Base-by-base conservation (phyloP, 352 stramenopile genomes). In the Phytophthora pinifolia region DNA sequence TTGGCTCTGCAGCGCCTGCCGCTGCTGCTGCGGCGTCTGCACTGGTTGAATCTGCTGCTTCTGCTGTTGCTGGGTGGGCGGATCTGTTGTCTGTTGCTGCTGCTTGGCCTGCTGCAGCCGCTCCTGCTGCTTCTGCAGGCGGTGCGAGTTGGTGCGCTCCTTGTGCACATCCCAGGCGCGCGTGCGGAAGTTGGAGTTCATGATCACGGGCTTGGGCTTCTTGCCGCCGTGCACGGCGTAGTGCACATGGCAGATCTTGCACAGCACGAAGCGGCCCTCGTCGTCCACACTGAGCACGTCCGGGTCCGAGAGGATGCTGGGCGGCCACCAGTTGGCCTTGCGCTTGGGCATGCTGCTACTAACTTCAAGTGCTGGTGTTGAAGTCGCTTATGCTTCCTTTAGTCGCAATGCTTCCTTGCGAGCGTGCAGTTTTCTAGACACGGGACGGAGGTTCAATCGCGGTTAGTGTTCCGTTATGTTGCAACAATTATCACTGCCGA, bases 121-220 rank as follows among this genome's bases (percentile, higher is more conserved):
- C 41, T 79, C 66, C 31, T 87, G 69, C 44, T 85, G 70, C 58
- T 86, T 87, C 53, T 89, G 78, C 27, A 87, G 43, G 29, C 81
- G 81, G 44, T 91, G 81, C 38, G 76, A 89, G 53, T 87, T 91
- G 22, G 81, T 91, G 38, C 81, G 81, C 43, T 88, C 76, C 62
- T 91, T 91, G 65, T 91, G 81, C 33, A 91, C 81, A 43, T 91
- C 81, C 81, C 81, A 91, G 27, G 81, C 81, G 20, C 81, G 70
- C 42, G 76, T 88, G 42, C 81, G 81, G 55, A 91, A 91, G 43
- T 83, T 81, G 18, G 81, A 88, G 67, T 91, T 91, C 79, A 91
- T 89, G 50, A 91, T 82, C 30, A 91, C 79, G 6, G 81, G 81
- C 42, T 88, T 88, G 41, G 81, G 81, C 46, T 86, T 87, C 72